phyloP scores from a whole-genome alignment of 2,329 filamentous ascomycete genomes.

The Plenodomus tracheiphilus region DNA sequence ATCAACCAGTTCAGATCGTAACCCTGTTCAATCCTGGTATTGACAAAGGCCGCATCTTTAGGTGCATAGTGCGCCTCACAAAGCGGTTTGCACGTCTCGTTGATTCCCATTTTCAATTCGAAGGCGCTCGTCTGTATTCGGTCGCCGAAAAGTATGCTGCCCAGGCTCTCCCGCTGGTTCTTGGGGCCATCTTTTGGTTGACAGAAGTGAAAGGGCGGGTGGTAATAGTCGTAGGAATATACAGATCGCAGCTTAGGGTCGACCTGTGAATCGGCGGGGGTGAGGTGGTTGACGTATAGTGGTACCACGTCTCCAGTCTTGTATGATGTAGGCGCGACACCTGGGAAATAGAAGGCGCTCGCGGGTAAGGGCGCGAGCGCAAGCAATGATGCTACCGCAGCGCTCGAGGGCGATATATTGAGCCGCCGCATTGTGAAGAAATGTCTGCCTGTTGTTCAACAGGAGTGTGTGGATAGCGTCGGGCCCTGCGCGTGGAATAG shows the following conservation, averaged over 20 bases:
- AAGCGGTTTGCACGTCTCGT: constrained; percentile 83
- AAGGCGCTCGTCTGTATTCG: constrained; percentile 97
- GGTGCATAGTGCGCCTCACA: constrained; percentile 72
- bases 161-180: constrained; percentile 83
- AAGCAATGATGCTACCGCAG: constrained; percentile 43
- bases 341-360: constrained; percentile 90
- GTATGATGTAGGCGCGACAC: constrained; percentile 93
- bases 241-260: constrained; percentile 88
- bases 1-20: constrained; percentile 97
- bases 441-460: constrained; percentile 2
- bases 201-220: constrained; percentile 86
- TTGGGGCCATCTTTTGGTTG: constrained; percentile 74
- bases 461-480: constrained; percentile 4
- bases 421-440: constrained; percentile 34
- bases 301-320: constrained; percentile 77
- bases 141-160: constrained; percentile 96
- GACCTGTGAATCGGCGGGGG: constrained; percentile 74
- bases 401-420: constrained; percentile 25
- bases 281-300: constrained; percentile 90
- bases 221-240: constrained; percentile 95
- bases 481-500: constrained; percentile 8
- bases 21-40: constrained; percentile 76
- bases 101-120: constrained; percentile 80
- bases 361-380: constrained; percentile 39
- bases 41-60: constrained; percentile 75